Conservation (phyloP, 768 basidiomycete species). For the Hydnum rufescens region DNA sequence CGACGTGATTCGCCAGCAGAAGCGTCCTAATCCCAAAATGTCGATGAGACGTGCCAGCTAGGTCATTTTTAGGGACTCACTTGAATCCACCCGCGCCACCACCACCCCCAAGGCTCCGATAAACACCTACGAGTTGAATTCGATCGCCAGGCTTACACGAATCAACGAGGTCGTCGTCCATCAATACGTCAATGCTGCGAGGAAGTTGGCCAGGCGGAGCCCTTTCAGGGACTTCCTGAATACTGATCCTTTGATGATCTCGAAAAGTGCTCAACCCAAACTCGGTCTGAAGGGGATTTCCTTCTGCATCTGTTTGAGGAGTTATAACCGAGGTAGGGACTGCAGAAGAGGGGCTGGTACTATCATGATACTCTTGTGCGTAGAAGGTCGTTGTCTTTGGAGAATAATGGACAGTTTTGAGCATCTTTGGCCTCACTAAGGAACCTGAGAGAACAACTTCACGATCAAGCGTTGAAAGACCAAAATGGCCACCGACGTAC, state of each 20-base stretch:
- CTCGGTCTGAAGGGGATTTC: conserved; percentile 71
- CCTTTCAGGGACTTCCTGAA: conserved; percentile 99
- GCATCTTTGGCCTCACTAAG: conserved; percentile 95
- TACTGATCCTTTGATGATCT: conserved; percentile 93
- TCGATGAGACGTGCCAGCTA: conserved; percentile 4
- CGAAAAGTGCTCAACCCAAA: conserved; percentile 81
- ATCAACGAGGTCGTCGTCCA: conserved; percentile 94
- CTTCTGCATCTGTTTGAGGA: conserved; percentile 84
- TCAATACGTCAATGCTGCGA: conserved; percentile 83
- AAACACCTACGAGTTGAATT: conserved; percentile 89
- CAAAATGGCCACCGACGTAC: conserved; percentile 19
- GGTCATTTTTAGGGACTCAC: too few species aligned
- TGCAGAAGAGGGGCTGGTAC: conserved; percentile 68
- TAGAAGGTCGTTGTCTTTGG: conserved; percentile 72
- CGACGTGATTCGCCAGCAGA: conserved; percentile 87
- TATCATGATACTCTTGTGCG: conserved; percentile 80
- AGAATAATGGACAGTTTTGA: conserved; percentile 90
- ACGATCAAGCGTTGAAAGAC: background rate
- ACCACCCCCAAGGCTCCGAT: conserved; percentile 85
- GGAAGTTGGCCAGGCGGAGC: conserved; percentile 95
- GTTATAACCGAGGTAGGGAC: conserved; percentile 74
- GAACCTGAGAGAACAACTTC: conserved; percentile 26
- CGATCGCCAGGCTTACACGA: conserved; percentile 96
- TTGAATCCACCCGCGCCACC: conserved; percentile 75
- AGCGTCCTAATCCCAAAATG: conserved; percentile 41